A percentile compares a stretch with the other conserved stretches of the same genome.
Conservation (phyloP, 306 rosid genomes). For the Cicer yamashitae region DNA sequence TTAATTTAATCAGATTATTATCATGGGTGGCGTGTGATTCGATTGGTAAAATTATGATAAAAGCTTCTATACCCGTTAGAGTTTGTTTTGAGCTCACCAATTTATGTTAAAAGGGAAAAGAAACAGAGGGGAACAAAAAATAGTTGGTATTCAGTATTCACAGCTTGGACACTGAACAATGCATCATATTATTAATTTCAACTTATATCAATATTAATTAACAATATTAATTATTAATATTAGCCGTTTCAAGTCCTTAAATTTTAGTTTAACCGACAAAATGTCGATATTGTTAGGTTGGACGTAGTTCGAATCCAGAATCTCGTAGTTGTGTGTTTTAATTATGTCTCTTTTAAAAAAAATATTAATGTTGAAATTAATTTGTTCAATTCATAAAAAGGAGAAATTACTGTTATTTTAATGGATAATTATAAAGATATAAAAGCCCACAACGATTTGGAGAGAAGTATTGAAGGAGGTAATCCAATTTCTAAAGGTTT, state of each 20-base stretch:
- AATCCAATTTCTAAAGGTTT: no score
- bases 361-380: background rate
- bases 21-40: background rate
- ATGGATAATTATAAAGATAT: background rate
- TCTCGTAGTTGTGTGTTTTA: no score
- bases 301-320: no score
- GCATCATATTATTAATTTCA: conserved; percentile 7
- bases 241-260: no score
- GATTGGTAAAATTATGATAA: background rate
- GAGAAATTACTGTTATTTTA: background rate
- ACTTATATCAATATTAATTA: no score
- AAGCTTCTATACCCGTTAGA: no score
- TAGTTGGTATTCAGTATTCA: conserved; percentile 23
- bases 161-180: conserved; percentile 7
- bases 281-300: no score
- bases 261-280: no score
- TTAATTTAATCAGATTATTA: conserved; percentile 34
- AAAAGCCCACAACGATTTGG: background rate
- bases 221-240: no score
- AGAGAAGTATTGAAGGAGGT: no score
- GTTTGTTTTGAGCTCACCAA: background rate
- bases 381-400: conserved; percentile 22
- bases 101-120: background rate
- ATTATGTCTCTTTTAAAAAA: no score
- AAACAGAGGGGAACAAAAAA: background rate